Evolutionary conservation across 805 yeast genomes (phyloP).

Genomic region (Candida xiaguanensis): DNA sequence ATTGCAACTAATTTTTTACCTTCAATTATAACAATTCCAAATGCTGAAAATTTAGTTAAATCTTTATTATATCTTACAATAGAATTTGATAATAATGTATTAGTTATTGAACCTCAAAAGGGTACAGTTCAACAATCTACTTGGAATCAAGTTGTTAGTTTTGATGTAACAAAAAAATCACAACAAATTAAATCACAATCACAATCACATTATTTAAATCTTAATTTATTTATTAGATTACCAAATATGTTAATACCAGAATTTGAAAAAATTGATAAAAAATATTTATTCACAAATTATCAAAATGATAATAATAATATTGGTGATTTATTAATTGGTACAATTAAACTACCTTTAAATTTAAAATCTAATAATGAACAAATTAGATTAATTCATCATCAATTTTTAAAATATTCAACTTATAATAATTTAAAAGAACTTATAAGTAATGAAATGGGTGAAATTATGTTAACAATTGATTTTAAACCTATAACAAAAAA

Average conservation of each 20-base stretch:
- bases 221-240: slow-evolving; percentile 76
- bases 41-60: slow-evolving; percentile 48
- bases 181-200: slow-evolving; percentile 17
- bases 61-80: slow-evolving; percentile 80
- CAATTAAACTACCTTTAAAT: slow-evolving; percentile 59
- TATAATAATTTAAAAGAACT: slow-evolving; percentile 30
- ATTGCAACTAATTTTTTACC: slow-evolving; percentile 44
- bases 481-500: slow-evolving; percentile 63
- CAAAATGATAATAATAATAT: slow-evolving; percentile 17
- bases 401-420: slow-evolving; percentile 31
- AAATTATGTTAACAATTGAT: slow-evolving; percentile 60
- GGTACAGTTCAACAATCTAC: slow-evolving; percentile 76
- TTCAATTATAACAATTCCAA: slow-evolving; percentile 52
- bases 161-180: slow-evolving; percentile 61
- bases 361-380: slow-evolving; percentile 47
- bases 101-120: slow-evolving; percentile 79
- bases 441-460: slow-evolving; percentile 40
- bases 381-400: slow-evolving; percentile 64
- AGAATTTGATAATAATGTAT: slow-evolving; percentile 93
- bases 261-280: slow-evolving; percentile 25
- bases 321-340: slow-evolving; percentile 75
- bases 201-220: slow-evolving; percentile 56
- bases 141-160: slow-evolving; percentile 86
- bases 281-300: slow-evolving; percentile 28
- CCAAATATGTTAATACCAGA: slow-evolving; percentile 60